phyloP scores from a whole-genome alignment of 371 early-diverging fungal genomes.

The Syncephalis plumigaleata region DNA sequence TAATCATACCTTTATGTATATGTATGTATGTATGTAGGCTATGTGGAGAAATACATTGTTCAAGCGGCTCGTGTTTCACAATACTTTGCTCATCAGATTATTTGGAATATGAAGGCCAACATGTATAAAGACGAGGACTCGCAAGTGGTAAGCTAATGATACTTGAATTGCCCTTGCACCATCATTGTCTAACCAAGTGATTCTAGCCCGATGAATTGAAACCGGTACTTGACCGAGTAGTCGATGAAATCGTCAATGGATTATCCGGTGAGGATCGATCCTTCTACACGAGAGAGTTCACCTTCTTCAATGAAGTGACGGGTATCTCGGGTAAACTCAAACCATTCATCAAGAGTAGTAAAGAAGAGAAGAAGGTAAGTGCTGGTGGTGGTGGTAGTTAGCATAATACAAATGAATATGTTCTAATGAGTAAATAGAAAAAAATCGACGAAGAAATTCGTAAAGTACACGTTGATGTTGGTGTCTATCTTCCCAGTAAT shows the following conservation, averaged over 20 bases:
- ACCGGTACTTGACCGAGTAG: constrained; percentile 73
- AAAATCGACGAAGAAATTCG: constrained; percentile 96
- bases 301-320: constrained; percentile 88
- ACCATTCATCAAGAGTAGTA: constrained; percentile 82
- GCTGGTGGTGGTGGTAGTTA: too few relatives aligned
- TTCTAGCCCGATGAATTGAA: constrained; percentile 58
- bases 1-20: neutral
- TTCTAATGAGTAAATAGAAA: constrained; percentile 5
- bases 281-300: constrained; percentile 90
- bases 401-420: constrained; percentile 4
- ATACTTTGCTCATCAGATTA: constrained; percentile 96
- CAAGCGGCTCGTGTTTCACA: constrained; percentile 83
- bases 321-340: constrained; percentile 94
- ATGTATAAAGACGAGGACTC: constrained; percentile 77
- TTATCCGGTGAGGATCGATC: constrained; percentile 71
- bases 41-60: constrained; percentile 83
- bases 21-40: constrained; percentile 25
- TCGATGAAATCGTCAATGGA: constrained; percentile 48
- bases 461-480: constrained; percentile 85
- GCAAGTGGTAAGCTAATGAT: constrained; percentile 20
- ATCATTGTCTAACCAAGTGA: neutral
- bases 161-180: neutral
- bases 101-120: constrained; percentile 99
- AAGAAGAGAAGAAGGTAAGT: constrained; percentile 89
- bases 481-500: constrained; percentile 96